These are phyloP conservation scores for Rhizophagus clarus DNA, from an alignment of 192 early-diverging fungal species.

Conservation along the genomic window DNA sequence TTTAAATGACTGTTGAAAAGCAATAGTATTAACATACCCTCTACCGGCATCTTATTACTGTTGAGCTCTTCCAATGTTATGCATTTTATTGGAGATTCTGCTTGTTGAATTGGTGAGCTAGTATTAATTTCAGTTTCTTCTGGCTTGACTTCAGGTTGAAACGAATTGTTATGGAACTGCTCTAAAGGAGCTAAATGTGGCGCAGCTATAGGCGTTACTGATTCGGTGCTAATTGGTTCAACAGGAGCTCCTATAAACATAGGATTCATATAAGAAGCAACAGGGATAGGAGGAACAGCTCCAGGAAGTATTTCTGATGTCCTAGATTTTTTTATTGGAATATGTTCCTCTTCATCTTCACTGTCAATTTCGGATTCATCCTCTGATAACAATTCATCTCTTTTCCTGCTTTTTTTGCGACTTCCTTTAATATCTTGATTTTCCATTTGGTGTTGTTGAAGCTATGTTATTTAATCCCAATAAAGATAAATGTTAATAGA, in stretches of 20 bases:
- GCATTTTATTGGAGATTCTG: background rate
- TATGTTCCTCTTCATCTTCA: conserved; percentile 21
- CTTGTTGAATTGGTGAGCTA: background rate
- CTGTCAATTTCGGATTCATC: conserved; percentile 53
- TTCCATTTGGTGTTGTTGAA: conserved; percentile 1
- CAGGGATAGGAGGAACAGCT: background rate
- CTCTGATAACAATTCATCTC: conserved; percentile 46
- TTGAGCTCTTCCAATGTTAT: conserved; percentile 29
- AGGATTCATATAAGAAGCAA: background rate
- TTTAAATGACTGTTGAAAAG: background rate
- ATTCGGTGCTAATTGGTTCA: background rate
- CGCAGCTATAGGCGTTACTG: background rate
- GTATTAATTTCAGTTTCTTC: background rate
- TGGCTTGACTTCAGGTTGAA: background rate
- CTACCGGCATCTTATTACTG: conserved; percentile 23
- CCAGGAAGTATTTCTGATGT: background rate
- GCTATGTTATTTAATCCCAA: background rate
- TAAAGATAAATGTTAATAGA: background rate
- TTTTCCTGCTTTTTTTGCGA: conserved; percentile 38
- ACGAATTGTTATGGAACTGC: background rate
- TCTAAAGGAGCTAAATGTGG: background rate
- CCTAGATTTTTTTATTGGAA: conserved; percentile 9
- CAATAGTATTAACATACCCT: conserved; percentile 5
- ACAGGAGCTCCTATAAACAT: background rate
- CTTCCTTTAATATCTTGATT: background rate